A percentile compares a stretch with the other conserved stretches of the same genome.
Conservation (phyloP, 2,329 filamentous ascomycete species). For the Fusarium sulawesiense region DNA sequence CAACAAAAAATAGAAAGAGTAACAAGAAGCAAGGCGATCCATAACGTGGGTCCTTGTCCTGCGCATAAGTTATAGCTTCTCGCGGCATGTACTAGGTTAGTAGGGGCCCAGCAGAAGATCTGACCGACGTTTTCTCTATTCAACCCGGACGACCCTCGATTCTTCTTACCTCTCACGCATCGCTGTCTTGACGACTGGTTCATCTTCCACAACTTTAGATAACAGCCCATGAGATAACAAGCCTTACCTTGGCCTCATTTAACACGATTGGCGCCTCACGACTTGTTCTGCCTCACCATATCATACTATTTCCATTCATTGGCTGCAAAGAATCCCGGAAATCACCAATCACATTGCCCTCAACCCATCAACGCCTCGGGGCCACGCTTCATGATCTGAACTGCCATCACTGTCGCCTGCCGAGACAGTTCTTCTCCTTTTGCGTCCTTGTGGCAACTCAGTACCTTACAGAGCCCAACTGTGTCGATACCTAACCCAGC, state of each 20-base stretch:
- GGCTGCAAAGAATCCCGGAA: constrained; percentile 47
- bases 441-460: constrained; percentile 34
- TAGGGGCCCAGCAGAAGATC: constrained; percentile 27
- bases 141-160: constrained; percentile 32
- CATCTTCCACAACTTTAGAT: constrained; percentile 28
- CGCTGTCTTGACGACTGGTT: constrained; percentile 22
- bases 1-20: constrained; percentile 8
- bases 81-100: constrained; percentile 34
- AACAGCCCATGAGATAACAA: constrained; percentile 35
- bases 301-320: constrained; percentile 50
- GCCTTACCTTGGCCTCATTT: constrained; percentile 45
- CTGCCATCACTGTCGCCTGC: constrained; percentile 41
- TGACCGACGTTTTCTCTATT: constrained; percentile 47
- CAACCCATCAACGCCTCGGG: constrained; percentile 47
- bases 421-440: constrained; percentile 47
- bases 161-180: constrained; percentile 37
- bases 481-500: constrained; percentile 46
- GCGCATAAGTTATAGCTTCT: constrained; percentile 41
- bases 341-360: constrained; percentile 52
- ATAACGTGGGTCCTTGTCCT: constrained; percentile 48
- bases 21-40: constrained; percentile 44
- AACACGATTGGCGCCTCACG: constrained; percentile 48
- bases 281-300: constrained; percentile 50
- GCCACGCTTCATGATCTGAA: constrained; percentile 45
- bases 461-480: constrained; percentile 39